Base-by-base conservation (phyloP, 768 basidiomycete genomes). In the Leccinum subtestaceum region DNA sequence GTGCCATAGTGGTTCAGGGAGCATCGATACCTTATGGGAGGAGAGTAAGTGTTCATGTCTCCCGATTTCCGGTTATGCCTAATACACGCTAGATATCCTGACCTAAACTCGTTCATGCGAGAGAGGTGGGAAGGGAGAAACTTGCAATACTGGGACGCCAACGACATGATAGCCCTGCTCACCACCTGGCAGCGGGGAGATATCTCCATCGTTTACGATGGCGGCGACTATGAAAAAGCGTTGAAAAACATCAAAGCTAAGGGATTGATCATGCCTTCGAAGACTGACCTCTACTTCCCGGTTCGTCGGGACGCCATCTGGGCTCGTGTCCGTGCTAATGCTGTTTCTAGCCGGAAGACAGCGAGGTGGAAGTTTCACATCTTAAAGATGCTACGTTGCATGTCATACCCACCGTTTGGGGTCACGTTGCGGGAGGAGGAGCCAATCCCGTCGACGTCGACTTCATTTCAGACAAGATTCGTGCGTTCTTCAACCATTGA, bases 211-310 rank as follows among this genome's bases (percentile, higher is more conserved):
- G 63, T 84, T 19, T 72, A 74, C 13, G 75, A 82, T 62, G 72
- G 71, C 0, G 82, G 80, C 2, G 73, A 83, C 9, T 74, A 82
- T 29, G 72, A 67, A 49, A 76, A 72, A 36, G 73, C 74, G 43
- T 62, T 85, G 60, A 67, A 67, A 11, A 66, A 64, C 15, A 81
- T 85, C 66, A 78, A 79, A 59, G 81, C 82, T 1, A 80, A 76
- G 56, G 84, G 77, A 1, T 65, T 85, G 38, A 79, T 85, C 34
- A 84, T 85, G 81, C 84, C 84, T 19, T 79, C 77, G 57, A 83
- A 80, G 72, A 84, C 83, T 2, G 84, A 85, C 62, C 67, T 86
- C 40, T 85, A 84, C 65, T 86, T 85, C 67, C 78, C 84, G 36
- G 82, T 84, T 60, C 47, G 65, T 63, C 46, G 25, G 15, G 11